These are phyloP conservation scores for Cryoendolithus antarcticus DNA, from an alignment of 2,329 filamentous ascomycete species.

Conservation along the genomic window DNA sequence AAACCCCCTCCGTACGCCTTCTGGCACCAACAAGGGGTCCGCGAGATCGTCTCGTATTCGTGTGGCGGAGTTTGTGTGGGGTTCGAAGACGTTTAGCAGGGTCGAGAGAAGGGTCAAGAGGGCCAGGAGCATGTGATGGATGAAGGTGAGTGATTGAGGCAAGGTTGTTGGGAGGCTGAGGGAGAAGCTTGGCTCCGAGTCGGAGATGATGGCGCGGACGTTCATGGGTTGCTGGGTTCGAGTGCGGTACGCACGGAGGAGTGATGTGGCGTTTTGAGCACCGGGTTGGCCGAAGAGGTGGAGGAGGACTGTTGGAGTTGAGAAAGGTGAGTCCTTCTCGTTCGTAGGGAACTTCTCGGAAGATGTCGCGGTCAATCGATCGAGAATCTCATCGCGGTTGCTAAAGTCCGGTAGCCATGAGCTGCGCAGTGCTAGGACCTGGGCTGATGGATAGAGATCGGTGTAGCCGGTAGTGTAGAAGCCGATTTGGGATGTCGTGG, in stretches of 20 bases:
- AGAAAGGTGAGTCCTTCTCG: not conserved
- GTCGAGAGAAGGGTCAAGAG: constrained; percentile 9
- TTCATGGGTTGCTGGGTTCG: constrained; percentile 9
- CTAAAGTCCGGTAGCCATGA: constrained; percentile 2
- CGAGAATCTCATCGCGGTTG: not conserved
- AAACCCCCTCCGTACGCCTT: constrained; percentile 14
- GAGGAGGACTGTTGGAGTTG: constrained; percentile 9
- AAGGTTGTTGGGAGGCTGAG: constrained; percentile 1
- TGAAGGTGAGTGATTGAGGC: constrained; percentile 6
- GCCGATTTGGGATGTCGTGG: constrained; percentile 13
- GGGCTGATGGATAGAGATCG: constrained; percentile 15
- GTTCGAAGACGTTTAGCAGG: constrained; percentile 7
- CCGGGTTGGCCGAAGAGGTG: constrained; percentile 17
- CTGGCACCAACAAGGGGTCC: constrained; percentile 10
- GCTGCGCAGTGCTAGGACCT: constrained; percentile 12
- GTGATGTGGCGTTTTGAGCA: constrained; percentile 12
- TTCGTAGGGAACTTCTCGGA: constrained; percentile 2
- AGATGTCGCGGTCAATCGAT: constrained; percentile 6
- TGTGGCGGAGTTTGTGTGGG: constrained; percentile 6
- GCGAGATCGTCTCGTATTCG: constrained; percentile 12
- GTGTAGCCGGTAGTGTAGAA: constrained; percentile 17
- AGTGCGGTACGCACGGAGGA: constrained; percentile 15
- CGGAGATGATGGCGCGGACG: constrained; percentile 14
- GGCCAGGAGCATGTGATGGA: constrained; percentile 7
- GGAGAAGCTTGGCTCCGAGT: constrained; percentile 11